These are phyloP conservation scores for Globisporangium iwayamae DNA, from an alignment of 352 stramenopile genomes.

Conservation along the genomic window DNA sequence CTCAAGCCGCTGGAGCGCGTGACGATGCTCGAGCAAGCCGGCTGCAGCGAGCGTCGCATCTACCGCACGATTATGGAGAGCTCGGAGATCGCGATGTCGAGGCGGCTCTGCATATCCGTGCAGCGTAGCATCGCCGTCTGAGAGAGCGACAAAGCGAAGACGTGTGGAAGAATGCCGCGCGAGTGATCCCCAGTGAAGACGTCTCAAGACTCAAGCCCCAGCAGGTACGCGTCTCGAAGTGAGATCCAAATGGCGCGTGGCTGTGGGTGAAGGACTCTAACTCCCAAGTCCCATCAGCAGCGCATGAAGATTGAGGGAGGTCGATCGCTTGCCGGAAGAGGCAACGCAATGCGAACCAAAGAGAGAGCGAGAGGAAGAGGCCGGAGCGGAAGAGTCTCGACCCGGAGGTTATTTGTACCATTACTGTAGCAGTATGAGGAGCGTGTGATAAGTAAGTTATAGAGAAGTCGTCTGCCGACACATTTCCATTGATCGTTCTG, in stretches of 20 bases:
- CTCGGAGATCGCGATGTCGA: conserved; percentile 47
- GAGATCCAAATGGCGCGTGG: too few species aligned
- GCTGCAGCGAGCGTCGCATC: conserved; percentile 46
- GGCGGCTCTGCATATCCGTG: conserved; percentile 21
- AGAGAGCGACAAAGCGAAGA: background rate
- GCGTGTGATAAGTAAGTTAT: background rate
- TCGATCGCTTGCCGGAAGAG: background rate
- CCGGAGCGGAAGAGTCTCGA: background rate
- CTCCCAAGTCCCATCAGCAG: too few species aligned
- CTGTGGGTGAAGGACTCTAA: too few species aligned
- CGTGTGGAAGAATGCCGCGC: too few species aligned
- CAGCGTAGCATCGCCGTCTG: conserved; percentile 9
- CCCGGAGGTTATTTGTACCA: background rate
- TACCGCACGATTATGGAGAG: conserved; percentile 57
- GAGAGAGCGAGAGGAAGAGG: background rate
- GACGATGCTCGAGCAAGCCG: conserved; percentile 25
- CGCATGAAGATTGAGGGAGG: background rate
- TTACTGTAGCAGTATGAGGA: background rate
- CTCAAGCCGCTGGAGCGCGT: conserved; percentile 30
- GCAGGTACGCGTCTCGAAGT: too few species aligned
- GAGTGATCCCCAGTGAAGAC: background rate
- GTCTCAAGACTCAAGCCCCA: too few species aligned
- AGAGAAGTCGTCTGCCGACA: background rate
- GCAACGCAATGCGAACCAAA: background rate
- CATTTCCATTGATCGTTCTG: too few species aligned